Conservation (phyloP, 305 asterid genomes). For the Solanum hybrid region DNA sequence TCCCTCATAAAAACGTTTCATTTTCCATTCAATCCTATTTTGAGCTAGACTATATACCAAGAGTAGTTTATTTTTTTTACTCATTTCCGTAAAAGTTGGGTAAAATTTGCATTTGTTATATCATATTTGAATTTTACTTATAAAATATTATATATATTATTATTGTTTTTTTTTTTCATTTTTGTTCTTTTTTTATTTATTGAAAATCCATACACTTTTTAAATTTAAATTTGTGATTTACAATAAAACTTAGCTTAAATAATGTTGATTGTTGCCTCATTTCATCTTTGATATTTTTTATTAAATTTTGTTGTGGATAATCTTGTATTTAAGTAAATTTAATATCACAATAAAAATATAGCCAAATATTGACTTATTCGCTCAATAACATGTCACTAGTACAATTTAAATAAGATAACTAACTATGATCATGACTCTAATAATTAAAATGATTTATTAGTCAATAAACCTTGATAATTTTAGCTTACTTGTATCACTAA, state of each 20-base stretch:
- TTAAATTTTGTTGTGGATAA: background rate
- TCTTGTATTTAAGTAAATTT: background rate
- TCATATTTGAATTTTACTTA: too few species aligned
- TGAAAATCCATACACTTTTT: background rate
- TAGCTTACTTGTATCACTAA: background rate
- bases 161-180: background rate
- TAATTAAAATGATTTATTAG: conserved; percentile 8
- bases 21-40: background rate
- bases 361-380: background rate
- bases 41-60: background rate
- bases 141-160: too few species aligned
- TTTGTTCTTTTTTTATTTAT: background rate
- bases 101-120: background rate
- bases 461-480: conserved; percentile 12
- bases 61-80: too few species aligned
- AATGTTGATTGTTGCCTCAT: background rate
- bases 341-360: background rate
- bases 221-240: background rate
- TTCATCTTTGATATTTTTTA: background rate
- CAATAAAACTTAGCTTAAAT: too few species aligned
- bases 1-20: background rate
- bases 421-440: conserved; percentile 14
- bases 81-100: too few species aligned
- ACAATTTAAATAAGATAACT: background rate
- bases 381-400: background rate